Evolutionary conservation across 73 alveolate species (phyloP), one percentile per base, ranked within the genome.

Genomic region (Paramecium primaurelia): DNA sequence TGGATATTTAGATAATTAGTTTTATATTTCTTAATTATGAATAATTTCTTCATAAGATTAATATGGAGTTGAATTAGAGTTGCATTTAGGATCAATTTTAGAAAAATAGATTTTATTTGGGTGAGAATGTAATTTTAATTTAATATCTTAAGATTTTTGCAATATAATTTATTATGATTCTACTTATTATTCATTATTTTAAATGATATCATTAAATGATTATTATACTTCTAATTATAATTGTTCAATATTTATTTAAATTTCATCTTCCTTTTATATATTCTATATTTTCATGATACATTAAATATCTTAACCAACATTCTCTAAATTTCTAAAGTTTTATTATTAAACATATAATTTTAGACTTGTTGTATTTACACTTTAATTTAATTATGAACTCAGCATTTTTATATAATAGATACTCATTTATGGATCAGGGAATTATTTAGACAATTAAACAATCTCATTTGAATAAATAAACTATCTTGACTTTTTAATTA

Each of bases 391-490:
- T 44, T 49, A 45, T 40, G 20, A 22, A 18, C 14, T 34, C 30
- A 80, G 14, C 91, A 80, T 80, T 47, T 49, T 80, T 22, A 80
- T 80, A 22, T 80, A 80, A 18, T 28, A 26, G 34, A 80, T 26
- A 25, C 64, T 32, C 91, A 80, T 80, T 80, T 80, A 80, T 45
- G 91, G 91, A 80, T 80, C 91, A 11, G 91, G 91, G 12, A 25
- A 80, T 47, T 44, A 25, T 26, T 80, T 11, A 25, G 71, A 26
- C 6, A 80, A 8, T 45, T 18, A 12, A 20, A 80, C 30, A 47
- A 80, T 80, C 22, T 80, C 71, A 42, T 22, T 40, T 45, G 47
- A 28, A 28, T 40, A 42, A 8, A 80, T 22, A 12, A 80, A 80
- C 25, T 14, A 3, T 25, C 58, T 47, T 3, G 73, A 36, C 10